Conservation (phyloP, 768 basidiomycete species). For the Dioszegia aurantiaca region DNA sequence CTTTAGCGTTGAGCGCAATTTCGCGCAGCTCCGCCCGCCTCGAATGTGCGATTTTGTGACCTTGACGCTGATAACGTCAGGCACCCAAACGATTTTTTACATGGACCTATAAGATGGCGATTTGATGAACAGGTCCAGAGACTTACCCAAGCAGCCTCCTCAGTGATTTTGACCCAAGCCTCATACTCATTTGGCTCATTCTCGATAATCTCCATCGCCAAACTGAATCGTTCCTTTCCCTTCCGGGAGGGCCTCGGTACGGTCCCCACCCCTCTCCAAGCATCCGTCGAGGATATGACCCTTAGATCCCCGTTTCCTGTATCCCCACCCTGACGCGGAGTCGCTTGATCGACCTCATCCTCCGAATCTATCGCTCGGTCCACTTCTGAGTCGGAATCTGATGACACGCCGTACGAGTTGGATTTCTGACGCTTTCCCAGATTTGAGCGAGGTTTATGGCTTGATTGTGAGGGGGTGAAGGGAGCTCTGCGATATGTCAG, state of each 20-base stretch:
- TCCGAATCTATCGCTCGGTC: conserved; percentile 29
- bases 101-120: not conserved
- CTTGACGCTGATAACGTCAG: conserved; percentile 23
- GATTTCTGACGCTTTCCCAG: conserved; percentile 15
- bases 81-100: not conserved
- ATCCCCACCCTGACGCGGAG: conserved; percentile 19
- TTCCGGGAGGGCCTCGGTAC: not conserved
- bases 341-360: conserved; percentile 29
- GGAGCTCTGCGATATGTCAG: not conserved
- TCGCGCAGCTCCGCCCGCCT: conserved; percentile 26
- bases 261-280: not conserved
- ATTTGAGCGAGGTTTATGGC: not conserved
- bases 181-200: conserved; percentile 38
- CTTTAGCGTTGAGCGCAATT: conserved; percentile 31
- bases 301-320: not conserved
- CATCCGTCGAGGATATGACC: not conserved
- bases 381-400: conserved; percentile 17
- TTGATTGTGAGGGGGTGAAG: not conserved
- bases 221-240: conserved; percentile 7
- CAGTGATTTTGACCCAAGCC: conserved; percentile 38
- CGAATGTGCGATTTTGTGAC: conserved; percentile 26
- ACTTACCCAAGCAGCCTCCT: conserved; percentile 40
- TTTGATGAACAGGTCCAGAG: not conserved
- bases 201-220: conserved; percentile 4
- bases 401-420: not conserved